Base-by-base conservation (phyloP, 2,329 filamentous ascomycete species). In the Trichoderma endophyticum region DNA sequence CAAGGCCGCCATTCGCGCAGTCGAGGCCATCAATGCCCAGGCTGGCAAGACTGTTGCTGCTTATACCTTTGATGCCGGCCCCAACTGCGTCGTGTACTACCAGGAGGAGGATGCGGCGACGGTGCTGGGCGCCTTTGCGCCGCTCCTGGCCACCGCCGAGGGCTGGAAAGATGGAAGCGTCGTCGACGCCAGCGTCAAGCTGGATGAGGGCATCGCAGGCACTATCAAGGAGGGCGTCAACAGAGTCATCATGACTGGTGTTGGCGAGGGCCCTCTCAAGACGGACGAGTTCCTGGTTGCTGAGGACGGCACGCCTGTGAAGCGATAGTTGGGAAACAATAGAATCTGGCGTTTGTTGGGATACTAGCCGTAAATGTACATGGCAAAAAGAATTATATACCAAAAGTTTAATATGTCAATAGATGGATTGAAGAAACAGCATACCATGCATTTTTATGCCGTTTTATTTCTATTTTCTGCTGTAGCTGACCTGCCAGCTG, bases 51-150 rank as follows among this genome's bases (percentile, higher is more conserved):
- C 89, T 0, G 88, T 98, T 21, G 94, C 93, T 4, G 96, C 96
- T 4, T 99, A 99, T 82, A 99, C 96, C 0, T 99, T 98, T 78
- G 96, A 99, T 80, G 96, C 96, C 0, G 96, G 96, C 67, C 96
- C 96, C 70, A 99, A 99, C 83, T 94, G 94, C 54, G 97, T 99
- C 65, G 90, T 99, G 65, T 99, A 99, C 86, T 98, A 97, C 80
- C 88, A 95, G 54, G 92, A 95, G 79, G 87, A 95, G 85, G 89
- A 97, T 76, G 87, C 90, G 74, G 86, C 87, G 56, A 82, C 87
- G 3, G 91, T 98, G 4, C 89, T 94, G 0, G 95, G 94, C 9
- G 88, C 91, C 0, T 92, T 99, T 82, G 92, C 93, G 84, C 84
- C 84, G 51, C 85, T 92, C 21, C 80, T 95, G 28, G 85, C 82